Base-by-base conservation (phyloP, 1,284 basidiomycete genomes). In the Rhodotorula mucilaginosa region DNA sequence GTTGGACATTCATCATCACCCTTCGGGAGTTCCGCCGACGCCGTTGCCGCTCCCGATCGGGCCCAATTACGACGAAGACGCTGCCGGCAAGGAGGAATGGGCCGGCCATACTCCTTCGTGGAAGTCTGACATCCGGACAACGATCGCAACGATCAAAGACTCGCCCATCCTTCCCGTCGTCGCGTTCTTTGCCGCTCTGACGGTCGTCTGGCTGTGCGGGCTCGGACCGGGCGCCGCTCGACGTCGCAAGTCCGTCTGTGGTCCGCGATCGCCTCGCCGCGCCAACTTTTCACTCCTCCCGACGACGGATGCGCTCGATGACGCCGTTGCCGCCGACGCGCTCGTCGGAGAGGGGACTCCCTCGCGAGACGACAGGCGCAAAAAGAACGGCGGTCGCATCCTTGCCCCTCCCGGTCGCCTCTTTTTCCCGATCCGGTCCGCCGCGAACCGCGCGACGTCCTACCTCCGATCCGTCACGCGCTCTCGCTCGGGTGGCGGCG, bases 31-130 rank as follows among this genome's bases (percentile, higher is more conserved):
- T 26, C 57, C 67, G 8, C 16, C 26, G 34, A 12, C 54, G 6
- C n/a, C 59, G 44, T 52, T 58, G 5, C 54, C 64, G 10, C 62
- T 65, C 29, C 39, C 39, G 39, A 44, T 44, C 39, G 54, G 48
- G 19, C 12, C 54, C 26, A 57, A 12, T 15, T 64, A 67, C 5
- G 29, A 67, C 5, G 29, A 39, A 5, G 61, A 48, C 44, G 29
- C 39, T 10, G 46, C 51, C 15, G 34, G 60, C n/a, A 51, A 61
- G 61, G 64, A 56, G 6, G 62, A 69, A 19, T 72, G 65, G 68
- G 18, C 65, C 7, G 72, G 72, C 19, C 74, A 74, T 58, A 74
- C 74, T 57, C 74, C 74, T 0, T 67, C 65, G 4, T 75, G 67
- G 64, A 62, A 61, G 2, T 69, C 67, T 23, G 69, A 64, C 51